Evolutionary conservation across 2,329 filamentous ascomycete species (phyloP), one percentile per base, ranked within the genome.

Genomic region (Lasiodiplodia theobromae): DNA sequence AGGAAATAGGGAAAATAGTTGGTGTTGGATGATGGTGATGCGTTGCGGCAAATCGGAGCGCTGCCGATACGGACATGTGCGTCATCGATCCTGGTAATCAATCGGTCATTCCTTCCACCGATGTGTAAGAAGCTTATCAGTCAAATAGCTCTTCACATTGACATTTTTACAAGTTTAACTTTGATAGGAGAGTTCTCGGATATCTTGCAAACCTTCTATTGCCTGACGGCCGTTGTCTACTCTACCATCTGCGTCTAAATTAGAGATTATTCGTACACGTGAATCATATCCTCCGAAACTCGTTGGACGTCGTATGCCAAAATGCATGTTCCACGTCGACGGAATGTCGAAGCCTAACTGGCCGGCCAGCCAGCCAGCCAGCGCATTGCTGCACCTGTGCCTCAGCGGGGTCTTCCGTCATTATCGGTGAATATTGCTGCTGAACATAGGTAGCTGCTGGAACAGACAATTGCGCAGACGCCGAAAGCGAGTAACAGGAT

Each of bases 91-190:
- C 28, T 56, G 21, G 16, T 7, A 37, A 12, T 18, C 64, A 66
- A n/a, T 54, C 64, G 51, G 64, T 18, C 11, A 44, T 57, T 66
- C 7, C 21, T 52, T 67, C 60, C 53, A n/a, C 65, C 65, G 65
- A 67, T 7, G 18, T 28, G 1, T 5, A 21, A 21, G 21, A 44
- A 47, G 38, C 23, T 7, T 47, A n/a, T 2, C 7, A 44, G 16
- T 44, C 3, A 44, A 7, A 16, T 18, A 47, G n/a, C 10, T 47
- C 44, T 21, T 47, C 7, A 47, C 40, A 4, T 47, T 21, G 44
- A 6, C 21, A 47, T 6, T 47, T 21, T 11, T 47, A 11, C 8
- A n/a, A 47, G 44, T 47, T n/a, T 10, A n/a, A 10, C 14, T 34
- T 34, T 12, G 14, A 47, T 21, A 14, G 10, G 8, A 8, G 4